Evolutionary conservation across 805 yeast genomes (phyloP).

Genomic region (Blastobotrys robertii): DNA sequence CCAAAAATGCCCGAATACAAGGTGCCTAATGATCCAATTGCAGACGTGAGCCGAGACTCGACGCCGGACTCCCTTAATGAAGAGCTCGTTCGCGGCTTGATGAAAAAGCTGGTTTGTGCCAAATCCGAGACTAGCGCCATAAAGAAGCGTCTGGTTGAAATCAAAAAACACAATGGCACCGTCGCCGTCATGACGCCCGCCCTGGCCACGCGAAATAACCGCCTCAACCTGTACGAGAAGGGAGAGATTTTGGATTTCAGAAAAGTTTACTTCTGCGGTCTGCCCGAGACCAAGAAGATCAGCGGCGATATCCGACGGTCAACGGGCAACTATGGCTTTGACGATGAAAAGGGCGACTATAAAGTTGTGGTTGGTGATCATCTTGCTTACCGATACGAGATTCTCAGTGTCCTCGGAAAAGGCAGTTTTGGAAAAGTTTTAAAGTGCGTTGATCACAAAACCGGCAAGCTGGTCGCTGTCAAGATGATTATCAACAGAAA

Average conservation of each 20-base stretch:
- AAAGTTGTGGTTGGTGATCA: constrained; percentile 52
- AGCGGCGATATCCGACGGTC: constrained; percentile 18
- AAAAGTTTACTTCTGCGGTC: constrained; percentile 44
- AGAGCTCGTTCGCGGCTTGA: constrained; percentile 7
- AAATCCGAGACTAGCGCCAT: constrained; percentile 6
- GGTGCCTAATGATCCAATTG: neutral
- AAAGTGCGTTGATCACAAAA: constrained; percentile 57
- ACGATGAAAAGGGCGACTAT: constrained; percentile 59
- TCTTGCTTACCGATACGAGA: constrained; percentile 63
- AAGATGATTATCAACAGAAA: constrained; percentile 68
- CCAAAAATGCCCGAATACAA: neutral
- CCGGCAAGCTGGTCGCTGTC: constrained; percentile 50
- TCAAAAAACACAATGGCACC: constrained; percentile 5
- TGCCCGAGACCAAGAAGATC: constrained; percentile 15
- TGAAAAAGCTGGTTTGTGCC: constrained; percentile 10
- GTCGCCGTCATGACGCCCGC: constrained; percentile 15
- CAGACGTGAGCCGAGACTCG: constrained; percentile 3
- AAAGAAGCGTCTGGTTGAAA: constrained; percentile 5
- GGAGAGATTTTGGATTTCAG: constrained; percentile 47
- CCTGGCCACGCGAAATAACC: constrained; percentile 11
- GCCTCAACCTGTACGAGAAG: constrained; percentile 45
- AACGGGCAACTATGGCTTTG: constrained; percentile 54
- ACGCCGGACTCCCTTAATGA: constrained; percentile 2
- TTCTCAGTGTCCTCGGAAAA: constrained; percentile 49
- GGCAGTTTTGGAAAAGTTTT: constrained; percentile 82